Evolutionary conservation across 1,284 basidiomycete genomes (phyloP), one percentile per base, ranked within the genome.

Genomic region (Apiotrichum brassicae): DNA sequence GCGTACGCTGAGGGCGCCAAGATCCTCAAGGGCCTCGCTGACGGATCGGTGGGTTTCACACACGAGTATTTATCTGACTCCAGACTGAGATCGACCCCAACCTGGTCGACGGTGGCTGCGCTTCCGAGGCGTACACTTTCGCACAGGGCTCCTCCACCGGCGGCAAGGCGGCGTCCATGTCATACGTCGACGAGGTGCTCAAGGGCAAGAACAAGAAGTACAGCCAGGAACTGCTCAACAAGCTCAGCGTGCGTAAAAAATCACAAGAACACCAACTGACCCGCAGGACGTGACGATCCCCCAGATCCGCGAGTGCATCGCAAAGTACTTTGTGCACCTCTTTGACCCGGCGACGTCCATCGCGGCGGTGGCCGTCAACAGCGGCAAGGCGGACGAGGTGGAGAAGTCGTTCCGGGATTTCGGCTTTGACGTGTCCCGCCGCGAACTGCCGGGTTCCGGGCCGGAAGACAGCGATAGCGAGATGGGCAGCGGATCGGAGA

Each of bases 71-170:
- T 24, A 23, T 36, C 49, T 49, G 34, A 46, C 46, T 35, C n/a
- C 59, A 95, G 90, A 82, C 90, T 60, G 78, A 81, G 41, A 76
- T 99, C 12, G 87, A 92, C 47, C 79, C 83, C 50, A 86, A 88
- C 5, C 83, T 84, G 9, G 75, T 99, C 18, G 93, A 97, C 62
- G 86, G 88, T 1, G 91, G 93, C 4, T 93, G 95, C 76, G 89
- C 87, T 51, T 87, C 83, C 46, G 83, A 97, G 60, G 90, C 94
- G 9, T 97, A 84, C 66, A 77, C 79, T 19, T 85, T 91, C 6
- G 83, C 93, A 0, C 82, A 83, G 62, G 77, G 79, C 40, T 87
- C 94, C 25, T 85, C 90, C 23, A 95, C 90, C 1, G 83, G 88
- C 26, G 81, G 82, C 18, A 79, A 83, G 56, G 92, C 93, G 32